Evolutionary conservation across 257 asterid species (phyloP).

Genomic region (Buddleja alternifolia): DNA sequence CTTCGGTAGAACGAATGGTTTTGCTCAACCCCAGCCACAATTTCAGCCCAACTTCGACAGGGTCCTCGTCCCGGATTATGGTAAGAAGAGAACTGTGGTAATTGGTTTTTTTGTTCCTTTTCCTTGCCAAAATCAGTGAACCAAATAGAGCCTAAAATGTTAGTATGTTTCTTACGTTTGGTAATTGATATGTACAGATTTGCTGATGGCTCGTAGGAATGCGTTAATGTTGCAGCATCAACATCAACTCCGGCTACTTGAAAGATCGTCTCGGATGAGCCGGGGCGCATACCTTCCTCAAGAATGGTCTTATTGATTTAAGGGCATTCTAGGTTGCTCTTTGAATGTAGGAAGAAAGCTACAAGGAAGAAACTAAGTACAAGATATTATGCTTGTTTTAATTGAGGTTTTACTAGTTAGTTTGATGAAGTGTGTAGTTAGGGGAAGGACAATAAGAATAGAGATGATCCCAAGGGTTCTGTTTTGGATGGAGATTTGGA

Average conservation of each 20-base stretch:
- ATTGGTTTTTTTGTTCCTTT: too few relatives aligned
- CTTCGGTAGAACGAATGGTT: conserved; percentile 10
- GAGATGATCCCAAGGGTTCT: conserved; percentile 9
- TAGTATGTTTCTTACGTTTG: neutral
- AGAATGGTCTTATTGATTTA: conserved; percentile 39
- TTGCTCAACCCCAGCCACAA: conserved; percentile 22
- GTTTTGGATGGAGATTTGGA: conserved; percentile 13
- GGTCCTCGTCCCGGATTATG: conserved; percentile 38
- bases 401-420: conserved; percentile 15
- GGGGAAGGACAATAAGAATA: conserved; percentile 29
- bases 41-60: conserved; percentile 28
- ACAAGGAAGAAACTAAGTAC: neutral
- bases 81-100: too few relatives aligned
- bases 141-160: too few relatives aligned
- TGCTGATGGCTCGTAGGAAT: conserved; percentile 51
- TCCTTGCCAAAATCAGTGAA: too few relatives aligned
- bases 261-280: conserved; percentile 26
- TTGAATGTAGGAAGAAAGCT: conserved; percentile 19
- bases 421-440: conserved; percentile 39
- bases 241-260: conserved; percentile 35
- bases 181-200: conserved; percentile 33
- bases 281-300: conserved; percentile 38
- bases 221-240: conserved; percentile 47
- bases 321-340: neutral
- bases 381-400: conserved; percentile 24